phyloP scores from a whole-genome alignment of 2,329 filamentous ascomycete species.

The Colletotrichum cordylinicola region DNA sequence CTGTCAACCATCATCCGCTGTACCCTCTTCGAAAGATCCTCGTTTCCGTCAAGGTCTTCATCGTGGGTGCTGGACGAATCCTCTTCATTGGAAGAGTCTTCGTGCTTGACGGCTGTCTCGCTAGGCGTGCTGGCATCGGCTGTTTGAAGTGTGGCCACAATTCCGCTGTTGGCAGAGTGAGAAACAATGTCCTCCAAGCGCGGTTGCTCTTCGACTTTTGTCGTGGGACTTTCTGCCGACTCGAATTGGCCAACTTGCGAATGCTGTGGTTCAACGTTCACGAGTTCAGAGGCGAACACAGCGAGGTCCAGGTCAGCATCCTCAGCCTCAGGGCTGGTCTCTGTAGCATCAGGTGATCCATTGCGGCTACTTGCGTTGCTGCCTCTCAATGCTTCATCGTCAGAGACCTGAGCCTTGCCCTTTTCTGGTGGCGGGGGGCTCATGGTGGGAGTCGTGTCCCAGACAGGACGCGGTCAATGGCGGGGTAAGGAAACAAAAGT shows the following conservation, averaged over 20 bases:
- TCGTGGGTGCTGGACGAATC: not conserved
- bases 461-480: not conserved
- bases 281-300: not conserved
- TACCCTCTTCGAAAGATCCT: not conserved
- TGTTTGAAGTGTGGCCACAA: not conserved
- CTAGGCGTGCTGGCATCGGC: not conserved
- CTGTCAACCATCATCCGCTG: slow-evolving; percentile 12
- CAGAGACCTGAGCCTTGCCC: not conserved
- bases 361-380: no score
- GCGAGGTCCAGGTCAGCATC: not conserved
- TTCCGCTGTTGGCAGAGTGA: rapidly evolving
- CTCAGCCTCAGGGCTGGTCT: not conserved
- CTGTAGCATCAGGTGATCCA: not conserved
- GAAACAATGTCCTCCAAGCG: not conserved
- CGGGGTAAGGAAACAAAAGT: not conserved
- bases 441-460: not conserved
- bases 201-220: not conserved
- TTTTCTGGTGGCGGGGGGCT: not conserved
- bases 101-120: not conserved
- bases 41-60: not conserved
- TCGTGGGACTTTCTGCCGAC: not conserved
- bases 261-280: not conserved
- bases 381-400: not conserved
- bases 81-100: not conserved
- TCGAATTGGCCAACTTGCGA: not conserved